phyloP scores from a whole-genome alignment of 2,329 filamentous ascomycete species.

The Shiraia sp. region DNA sequence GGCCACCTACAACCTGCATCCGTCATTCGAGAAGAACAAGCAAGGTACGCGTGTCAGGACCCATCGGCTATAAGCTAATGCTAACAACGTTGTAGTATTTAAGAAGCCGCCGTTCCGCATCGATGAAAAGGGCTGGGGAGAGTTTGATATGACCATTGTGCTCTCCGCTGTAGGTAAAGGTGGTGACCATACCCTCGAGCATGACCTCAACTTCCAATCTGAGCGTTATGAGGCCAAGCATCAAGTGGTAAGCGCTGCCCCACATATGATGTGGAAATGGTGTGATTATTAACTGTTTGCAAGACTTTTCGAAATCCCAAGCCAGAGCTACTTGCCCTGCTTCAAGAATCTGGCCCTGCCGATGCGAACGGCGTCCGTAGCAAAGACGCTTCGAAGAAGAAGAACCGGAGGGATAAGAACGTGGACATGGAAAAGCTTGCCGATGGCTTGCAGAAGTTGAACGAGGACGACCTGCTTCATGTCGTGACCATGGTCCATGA shows the following conservation, averaged over 20 bases:
- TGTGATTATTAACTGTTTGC: constrained; percentile 9
- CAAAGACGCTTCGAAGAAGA: constrained; percentile 76
- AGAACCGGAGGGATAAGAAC: constrained; percentile 67
- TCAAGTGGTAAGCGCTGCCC: constrained; percentile 60
- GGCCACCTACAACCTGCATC: constrained; percentile 89
- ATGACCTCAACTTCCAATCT: constrained; percentile 90
- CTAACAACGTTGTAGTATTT: constrained; percentile 54
- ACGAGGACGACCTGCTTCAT: constrained; percentile 89
- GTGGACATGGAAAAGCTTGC: constrained; percentile 97
- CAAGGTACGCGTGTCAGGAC: constrained; percentile 65
- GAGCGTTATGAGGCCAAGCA: constrained; percentile 83
- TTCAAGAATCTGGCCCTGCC: constrained; percentile 83
- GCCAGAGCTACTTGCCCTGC: constrained; percentile 74
- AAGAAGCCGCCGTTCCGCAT: constrained; percentile 86
- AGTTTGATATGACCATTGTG: constrained; percentile 92
- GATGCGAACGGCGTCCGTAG: constrained; percentile 64
- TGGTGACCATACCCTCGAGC: constrained; percentile 74
- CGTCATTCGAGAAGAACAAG: constrained; percentile 83
- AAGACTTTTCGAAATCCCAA: constrained; percentile 90
- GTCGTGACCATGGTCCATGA: constrained; percentile 99
- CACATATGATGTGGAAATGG: neutral
- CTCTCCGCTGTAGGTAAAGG: constrained; percentile 84
- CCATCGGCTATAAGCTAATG: neutral
- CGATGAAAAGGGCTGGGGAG: constrained; percentile 94
- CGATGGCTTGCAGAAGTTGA: constrained; percentile 83